Percentiles rank a stretch among this genome's conserved stretches.
phyloP scores from a whole-genome alignment of 495 filamentous ascomycete genomes.

The Cryomyces minteri region DNA sequence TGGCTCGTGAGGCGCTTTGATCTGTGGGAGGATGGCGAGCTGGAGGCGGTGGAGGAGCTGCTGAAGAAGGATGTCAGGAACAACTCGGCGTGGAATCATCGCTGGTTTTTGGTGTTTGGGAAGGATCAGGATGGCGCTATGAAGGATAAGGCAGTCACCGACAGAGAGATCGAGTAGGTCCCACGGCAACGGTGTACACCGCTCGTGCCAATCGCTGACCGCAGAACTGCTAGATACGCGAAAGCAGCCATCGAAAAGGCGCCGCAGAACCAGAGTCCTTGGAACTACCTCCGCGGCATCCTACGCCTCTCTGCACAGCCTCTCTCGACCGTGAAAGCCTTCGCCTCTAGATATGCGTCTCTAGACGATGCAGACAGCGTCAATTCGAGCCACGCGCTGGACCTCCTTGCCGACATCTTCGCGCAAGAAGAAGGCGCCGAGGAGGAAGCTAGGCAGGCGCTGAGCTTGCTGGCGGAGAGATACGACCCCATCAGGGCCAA shows the following conservation, averaged over 20 bases:
- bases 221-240: constrained; percentile 21
- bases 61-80: constrained; percentile 73
- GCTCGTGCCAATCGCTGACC: not conserved
- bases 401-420: constrained; percentile 71
- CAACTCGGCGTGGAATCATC: constrained; percentile 94
- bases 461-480: constrained; percentile 58
- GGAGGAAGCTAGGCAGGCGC: constrained; percentile 35
- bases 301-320: constrained; percentile 41
- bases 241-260: constrained; percentile 52
- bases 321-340: constrained; percentile 39
- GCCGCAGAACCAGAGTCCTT: constrained; percentile 85
- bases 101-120: constrained; percentile 78
- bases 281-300: constrained; percentile 77
- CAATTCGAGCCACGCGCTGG: constrained; percentile 58
- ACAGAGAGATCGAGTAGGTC: constrained; percentile 49
- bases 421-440: constrained; percentile 35
- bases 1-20: constrained; percentile 74
- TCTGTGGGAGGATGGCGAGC: constrained; percentile 52
- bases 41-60: constrained; percentile 47
- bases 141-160: constrained; percentile 37
- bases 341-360: constrained; percentile 46
- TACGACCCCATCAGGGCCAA: constrained; percentile 82
- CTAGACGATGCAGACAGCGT: constrained; percentile 24
- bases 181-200: not conserved
- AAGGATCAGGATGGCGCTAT: constrained; percentile 18